Evolutionary conservation across 805 yeast species (phyloP), one percentile per base, ranked within the genome.

Genomic region (Lipomyces sp.): DNA sequence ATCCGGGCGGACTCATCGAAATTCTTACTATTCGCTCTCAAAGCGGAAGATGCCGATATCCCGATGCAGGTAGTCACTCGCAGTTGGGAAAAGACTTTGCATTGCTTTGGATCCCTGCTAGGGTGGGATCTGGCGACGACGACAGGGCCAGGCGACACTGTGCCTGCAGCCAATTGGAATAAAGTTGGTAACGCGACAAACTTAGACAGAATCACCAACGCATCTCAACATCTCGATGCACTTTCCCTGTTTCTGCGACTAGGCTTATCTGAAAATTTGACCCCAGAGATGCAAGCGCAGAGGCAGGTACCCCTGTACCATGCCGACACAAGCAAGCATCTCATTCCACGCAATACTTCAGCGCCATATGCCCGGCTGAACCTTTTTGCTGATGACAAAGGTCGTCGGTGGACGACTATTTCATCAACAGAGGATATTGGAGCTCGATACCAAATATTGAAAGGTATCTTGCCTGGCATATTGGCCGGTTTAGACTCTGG

Each of bases 1-100:
- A 87, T 95, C 34, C 84, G 97, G 63, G 84, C 85, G 56, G 92
- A 90, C 66, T 86, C 96, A 1, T 85, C 94, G 0, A 85, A 83
- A 65, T 90, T 89, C 72, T 78, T 93, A 33, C 80, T 82, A 51
- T 81, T 87, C 2, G 75, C 92, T 62, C 75, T 92, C n/a, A 80
- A 82, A 56, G 78, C 82, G 63, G 53, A 61, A 10, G 65, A 64
- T 30, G 5, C 18, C 6, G 57, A 50, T 13, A 51, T 64, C 33
- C 81, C 85, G 2, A 83, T 81, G 54, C 81, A 88, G 6, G 77
- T 90, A 11, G 85, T 87, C 5, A 82, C 88, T 61, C 80, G 86
- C 29, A 83, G 87, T 60, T 92, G 92, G 85, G 82, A 85, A 59
- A 90, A 90, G 75, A 81, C 93, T 5, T 77, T 95, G 64, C 83